Evolutionary conservation across 257 asterid species (phyloP), one percentile per base, ranked within the genome.

Genomic region (Linaria vulgaris): DNA sequence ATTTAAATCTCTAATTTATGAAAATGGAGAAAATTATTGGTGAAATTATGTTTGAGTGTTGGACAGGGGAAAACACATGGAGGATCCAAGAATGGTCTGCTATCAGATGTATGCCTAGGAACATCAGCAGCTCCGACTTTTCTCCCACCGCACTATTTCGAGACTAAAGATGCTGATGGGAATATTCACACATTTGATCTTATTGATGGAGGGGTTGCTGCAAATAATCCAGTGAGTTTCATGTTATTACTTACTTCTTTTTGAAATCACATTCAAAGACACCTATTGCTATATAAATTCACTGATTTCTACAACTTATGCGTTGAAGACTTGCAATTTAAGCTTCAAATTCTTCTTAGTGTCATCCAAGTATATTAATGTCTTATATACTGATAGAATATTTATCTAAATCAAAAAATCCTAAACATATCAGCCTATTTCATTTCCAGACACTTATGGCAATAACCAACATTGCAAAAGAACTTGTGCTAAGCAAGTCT

Each of bases 71-170:
- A 62, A 71, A 64, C 63, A 45, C 65, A 74, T 12, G 71, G 76
- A 2, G 71, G 76, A 2, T 63, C 70, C 48, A 77, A 56, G 62
- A 69, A 87, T 74, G 86, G 82, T 30, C 67, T 69, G 55, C 61
- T 87, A 5, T 80, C 82, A 6, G 94, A 88, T 34, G 76, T 88
- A 1, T 81, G 87, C 73, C 59, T 88, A 9, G 68, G 87, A 76
- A 88, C 90, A 2, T 80, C 88, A 0, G 94, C 94, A 9, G 96
- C 90, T 4, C 94, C 96, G 0, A 87, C 96, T 12, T 85, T 12
- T 64, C 75, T 82, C 0, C 96, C 94, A 0, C 75, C 86, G 22
- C 80, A 88, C 65, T 81, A 85, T 59, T 88, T 88, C 48, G 83
- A 82, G 52, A 71, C 78, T 0, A 43, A 19, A 17, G 83, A 81